Percentiles rank a stretch among this genome's conserved stretches.
Conservation (phyloP, 495 filamentous ascomycete genomes). For the Parachaetomium inaequale region DNA sequence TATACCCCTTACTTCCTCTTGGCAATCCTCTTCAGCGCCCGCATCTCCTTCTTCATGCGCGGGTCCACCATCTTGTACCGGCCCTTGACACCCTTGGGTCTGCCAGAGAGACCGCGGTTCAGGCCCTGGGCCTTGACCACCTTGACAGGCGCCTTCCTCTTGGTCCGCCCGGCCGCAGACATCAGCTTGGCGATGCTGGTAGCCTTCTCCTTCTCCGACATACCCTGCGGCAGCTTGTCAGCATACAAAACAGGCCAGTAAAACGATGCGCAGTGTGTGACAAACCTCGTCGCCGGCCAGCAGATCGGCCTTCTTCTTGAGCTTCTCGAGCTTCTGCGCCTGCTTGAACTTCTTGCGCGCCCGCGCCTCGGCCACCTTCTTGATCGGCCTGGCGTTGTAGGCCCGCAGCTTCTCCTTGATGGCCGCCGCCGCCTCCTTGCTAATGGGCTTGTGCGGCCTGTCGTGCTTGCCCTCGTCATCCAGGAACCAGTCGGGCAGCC, state of each 20-base stretch:
- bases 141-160: constrained; percentile 76
- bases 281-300: constrained; percentile 71
- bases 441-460: constrained; percentile 79
- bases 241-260: background rate
- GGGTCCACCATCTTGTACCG: constrained; percentile 98
- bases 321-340: constrained; percentile 82
- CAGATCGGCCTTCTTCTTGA: constrained; percentile 89
- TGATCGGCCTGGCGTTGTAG: constrained; percentile 94
- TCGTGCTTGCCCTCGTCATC: constrained; percentile 87
- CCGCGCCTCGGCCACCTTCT: constrained; percentile 96
- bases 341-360: constrained; percentile 96
- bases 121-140: constrained; percentile 83
- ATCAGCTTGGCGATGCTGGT: constrained; percentile 77
- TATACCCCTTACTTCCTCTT: constrained; percentile 36
- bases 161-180: constrained; percentile 78
- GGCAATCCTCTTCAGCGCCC: constrained; percentile 76
- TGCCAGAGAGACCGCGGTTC: constrained; percentile 71
- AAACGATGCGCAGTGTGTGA: background rate
- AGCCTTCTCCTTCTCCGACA: constrained; percentile 95
- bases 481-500: constrained; percentile 96
- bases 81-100: constrained; percentile 70
- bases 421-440: constrained; percentile 81
- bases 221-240: constrained; percentile 38
- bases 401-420: constrained; percentile 94
- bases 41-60: constrained; percentile 96